Base-by-base conservation (phyloP, 2,329 filamentous ascomycete genomes). In the Orbilia ellipsospora region DNA sequence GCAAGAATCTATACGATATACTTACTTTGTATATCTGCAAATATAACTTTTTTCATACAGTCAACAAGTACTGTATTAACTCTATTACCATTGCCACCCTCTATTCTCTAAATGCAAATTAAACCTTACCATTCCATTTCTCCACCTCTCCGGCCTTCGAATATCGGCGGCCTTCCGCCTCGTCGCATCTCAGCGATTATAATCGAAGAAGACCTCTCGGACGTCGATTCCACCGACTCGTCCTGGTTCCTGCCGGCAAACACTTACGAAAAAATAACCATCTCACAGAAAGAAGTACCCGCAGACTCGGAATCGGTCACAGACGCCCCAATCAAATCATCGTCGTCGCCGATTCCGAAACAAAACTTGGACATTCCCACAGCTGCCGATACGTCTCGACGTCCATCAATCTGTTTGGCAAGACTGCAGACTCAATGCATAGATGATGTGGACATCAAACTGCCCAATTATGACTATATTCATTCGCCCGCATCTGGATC, bases 201-300 rank as follows among this genome's bases (percentile, higher is more conserved):
- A 45, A 75, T 75, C 50, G 72, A 75, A 36, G 72, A 75, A 54
- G 72, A 75, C n/a, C 64, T 75, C 13, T 57, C 51, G 18, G 72
- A 75, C 48, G 50, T 75, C 48, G 72, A 75, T 68, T 59, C 64
- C 45, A 26, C 64, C 28, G 59, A 75, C 18, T 65, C 72, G 12
- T 75, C 72, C 26, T 75, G 72, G 72, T 75, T 75, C 64, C 72
- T 75, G 31, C 72, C 72, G 36, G 64, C 72, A 31, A 75, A 68
- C 64, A 44, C 63, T 54, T 75, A 64, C 64, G 72, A 75, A 61
- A 75, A 59, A 44, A 48, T 75, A 20, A 75, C 72, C 13, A 75
- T 75, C 59, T 69, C 72, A 2, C 72, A 75, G 45, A 75, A 69
- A 44, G 72, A 66, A 31, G 40, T 70, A 28, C 57, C 66, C 4